Evolutionary conservation across 768 basidiomycete species (phyloP).

Genomic region (Lyophyllum atratum): DNA sequence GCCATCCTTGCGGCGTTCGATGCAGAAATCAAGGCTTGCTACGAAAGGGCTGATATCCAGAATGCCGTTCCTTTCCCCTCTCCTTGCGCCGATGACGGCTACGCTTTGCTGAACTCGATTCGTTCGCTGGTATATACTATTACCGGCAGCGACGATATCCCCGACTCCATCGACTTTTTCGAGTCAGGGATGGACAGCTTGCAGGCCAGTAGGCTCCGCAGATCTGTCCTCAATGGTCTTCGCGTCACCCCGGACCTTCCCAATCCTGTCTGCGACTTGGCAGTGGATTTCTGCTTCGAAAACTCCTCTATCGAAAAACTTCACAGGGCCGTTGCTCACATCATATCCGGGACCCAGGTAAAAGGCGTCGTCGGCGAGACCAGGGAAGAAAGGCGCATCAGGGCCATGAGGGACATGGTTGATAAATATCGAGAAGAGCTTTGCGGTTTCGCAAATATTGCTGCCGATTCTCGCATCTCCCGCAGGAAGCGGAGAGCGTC

Average conservation of each 20-base stretch:
- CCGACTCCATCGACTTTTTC: slow-evolving; percentile 35
- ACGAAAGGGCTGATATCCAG: slow-evolving; percentile 27
- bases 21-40: slow-evolving; percentile 33
- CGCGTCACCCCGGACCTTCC: slow-evolving; percentile 22
- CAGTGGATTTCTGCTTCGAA: slow-evolving; percentile 30
- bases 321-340: slow-evolving; percentile 15
- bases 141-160: slow-evolving; percentile 19
- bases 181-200: slow-evolving; percentile 43
- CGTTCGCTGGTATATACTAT: slow-evolving; percentile 24
- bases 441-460: slow-evolving; percentile 10
- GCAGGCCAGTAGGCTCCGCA: slow-evolving; percentile 37
- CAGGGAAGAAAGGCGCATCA: slow-evolving; percentile 18
- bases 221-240: slow-evolving; percentile 26
- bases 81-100: slow-evolving; percentile 18
- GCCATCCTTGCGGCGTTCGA: slow-evolving; percentile 31
- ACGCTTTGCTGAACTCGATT: slow-evolving; percentile 21
- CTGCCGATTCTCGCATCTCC: slow-evolving; percentile 12
- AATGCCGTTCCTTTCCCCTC: slow-evolving; percentile 26
- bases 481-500: slow-evolving; percentile 7
- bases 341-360: slow-evolving; percentile 20
- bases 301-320: slow-evolving; percentile 31
- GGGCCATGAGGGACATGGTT: slow-evolving; percentile 30
- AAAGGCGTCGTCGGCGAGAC: neutral
- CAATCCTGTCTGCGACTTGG: slow-evolving; percentile 20
- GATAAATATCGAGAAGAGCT: slow-evolving; percentile 23